Base-by-base conservation (phyloP, 306 rosid genomes). In the Astragalus glycyphyllos region DNA sequence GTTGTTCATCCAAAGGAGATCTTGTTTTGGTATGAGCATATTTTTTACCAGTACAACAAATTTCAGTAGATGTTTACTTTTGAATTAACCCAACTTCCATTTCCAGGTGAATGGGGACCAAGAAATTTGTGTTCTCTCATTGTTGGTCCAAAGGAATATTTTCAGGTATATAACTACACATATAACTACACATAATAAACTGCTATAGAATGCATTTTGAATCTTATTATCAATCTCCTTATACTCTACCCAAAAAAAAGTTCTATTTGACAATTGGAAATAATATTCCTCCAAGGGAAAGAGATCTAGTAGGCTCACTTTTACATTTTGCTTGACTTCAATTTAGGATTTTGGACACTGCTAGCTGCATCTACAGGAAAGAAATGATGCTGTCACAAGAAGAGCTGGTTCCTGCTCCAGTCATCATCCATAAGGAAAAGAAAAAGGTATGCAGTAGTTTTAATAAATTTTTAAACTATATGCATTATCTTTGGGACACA, bases 51-150 rank as follows among this genome's bases (percentile, higher is more conserved):
- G 63, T 15, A 63, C 41, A 35, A 62, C 40, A 55, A 56, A 31
- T 8, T 73, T 58, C 42, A 13, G 15, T 2, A 67, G 31, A 29
- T 49, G 11, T 58, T 71, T 35, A 41, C 49, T n/a, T 48, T 49
- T 40, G 6, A 75, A 70, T 45, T 35, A 53, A 29, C 49, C 13
- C 70, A 13, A 78, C 31, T 71, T 77, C 65, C 60, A 54, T 79
- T 58, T 71, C n/a, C 82, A 94, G 98, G 97, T 84, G 46, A 94
- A 90, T 46, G 84, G 87, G 32, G 89, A 88, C 81, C 96, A 86
- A 82, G 98, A 94, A 84, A 80, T 94, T 13, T 78, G 69, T 55
- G 77, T 82, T 14, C 58, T 86, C 76, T 81, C 97, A 10, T 69
- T 86, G 65, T 72, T 84, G 72, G 80, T 76, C 78, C 90, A 81